phyloP scores from a whole-genome alignment of 306 rosid genomes.

The Potentilla sterilis region DNA sequence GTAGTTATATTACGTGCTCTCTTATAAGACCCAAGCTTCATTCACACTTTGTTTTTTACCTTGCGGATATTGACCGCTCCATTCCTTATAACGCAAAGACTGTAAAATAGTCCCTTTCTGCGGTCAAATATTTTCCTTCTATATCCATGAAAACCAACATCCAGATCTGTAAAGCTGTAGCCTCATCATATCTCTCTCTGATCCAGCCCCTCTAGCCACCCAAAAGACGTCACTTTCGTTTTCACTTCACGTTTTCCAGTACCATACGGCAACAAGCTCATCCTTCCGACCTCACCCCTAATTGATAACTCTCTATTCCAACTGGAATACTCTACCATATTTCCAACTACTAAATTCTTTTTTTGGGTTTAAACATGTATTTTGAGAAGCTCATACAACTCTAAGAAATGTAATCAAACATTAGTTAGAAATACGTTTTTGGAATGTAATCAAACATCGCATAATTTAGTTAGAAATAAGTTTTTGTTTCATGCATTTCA shows the following conservation, averaged over 20 bases:
- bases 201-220: too few species aligned
- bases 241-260: neutral
- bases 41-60: neutral
- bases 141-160: neutral
- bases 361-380: too few species aligned
- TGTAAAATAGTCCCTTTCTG: neutral
- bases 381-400: too few species aligned
- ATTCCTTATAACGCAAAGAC: neutral
- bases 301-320: too few species aligned
- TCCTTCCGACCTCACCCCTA: neutral
- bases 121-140: neutral
- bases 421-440: too few species aligned
- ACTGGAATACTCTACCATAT: too few species aligned
- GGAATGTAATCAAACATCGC: too few species aligned
- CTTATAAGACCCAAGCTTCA: neutral
- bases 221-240: neutral
- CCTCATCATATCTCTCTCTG: neutral
- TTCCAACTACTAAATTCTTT: too few species aligned
- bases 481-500: too few species aligned
- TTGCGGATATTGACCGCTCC: neutral
- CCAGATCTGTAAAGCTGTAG: neutral
- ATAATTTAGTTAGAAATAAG: too few species aligned
- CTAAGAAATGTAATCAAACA: too few species aligned
- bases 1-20: neutral
- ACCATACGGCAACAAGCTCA: neutral